A percentile compares a stretch with the other conserved stretches of the same genome.
phyloP scores from a whole-genome alignment of 2,329 filamentous ascomycete species.

The Fusarium sp. region DNA sequence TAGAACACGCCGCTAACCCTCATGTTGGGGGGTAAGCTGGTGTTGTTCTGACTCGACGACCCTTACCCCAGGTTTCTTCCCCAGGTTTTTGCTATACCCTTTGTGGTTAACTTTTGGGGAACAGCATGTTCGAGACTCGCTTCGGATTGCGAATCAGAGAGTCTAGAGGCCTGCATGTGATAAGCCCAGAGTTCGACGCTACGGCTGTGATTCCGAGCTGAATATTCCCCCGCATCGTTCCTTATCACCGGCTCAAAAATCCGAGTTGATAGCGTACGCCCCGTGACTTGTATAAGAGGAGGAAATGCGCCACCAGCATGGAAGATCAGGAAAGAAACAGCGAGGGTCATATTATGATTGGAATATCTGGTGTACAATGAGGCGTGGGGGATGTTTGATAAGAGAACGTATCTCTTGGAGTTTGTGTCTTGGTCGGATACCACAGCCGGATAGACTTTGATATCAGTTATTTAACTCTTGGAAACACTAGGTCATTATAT shows the following conservation, averaged over 20 bases:
- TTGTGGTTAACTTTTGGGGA: not conserved
- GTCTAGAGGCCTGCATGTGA: not conserved
- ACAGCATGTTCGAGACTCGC: not conserved
- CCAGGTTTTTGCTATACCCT: not conserved
- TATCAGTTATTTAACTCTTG: not conserved
- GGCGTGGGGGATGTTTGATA: not conserved
- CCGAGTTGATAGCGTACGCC: not conserved
- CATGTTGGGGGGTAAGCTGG: no score
- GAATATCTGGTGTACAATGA: no score
- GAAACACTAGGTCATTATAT: not conserved
- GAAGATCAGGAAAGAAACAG: not conserved
- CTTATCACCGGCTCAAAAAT: no score
- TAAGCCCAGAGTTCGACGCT: conserved; percentile 2
- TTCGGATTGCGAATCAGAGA: not conserved
- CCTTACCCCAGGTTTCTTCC: not conserved
- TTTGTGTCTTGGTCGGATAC: not conserved
- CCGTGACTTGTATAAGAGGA: not conserved
- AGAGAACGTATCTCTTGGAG: not conserved
- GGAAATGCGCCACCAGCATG: not conserved
- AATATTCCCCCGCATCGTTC: not conserved
- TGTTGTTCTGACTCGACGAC: not conserved
- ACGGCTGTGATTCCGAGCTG: conserved; percentile 7
- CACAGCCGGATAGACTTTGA: not conserved
- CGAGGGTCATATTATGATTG: not conserved
- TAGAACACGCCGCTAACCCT: no score